These are phyloP conservation scores for Gastrolobium villosum DNA, from an alignment of 306 rosid species.

Conservation along the genomic window DNA sequence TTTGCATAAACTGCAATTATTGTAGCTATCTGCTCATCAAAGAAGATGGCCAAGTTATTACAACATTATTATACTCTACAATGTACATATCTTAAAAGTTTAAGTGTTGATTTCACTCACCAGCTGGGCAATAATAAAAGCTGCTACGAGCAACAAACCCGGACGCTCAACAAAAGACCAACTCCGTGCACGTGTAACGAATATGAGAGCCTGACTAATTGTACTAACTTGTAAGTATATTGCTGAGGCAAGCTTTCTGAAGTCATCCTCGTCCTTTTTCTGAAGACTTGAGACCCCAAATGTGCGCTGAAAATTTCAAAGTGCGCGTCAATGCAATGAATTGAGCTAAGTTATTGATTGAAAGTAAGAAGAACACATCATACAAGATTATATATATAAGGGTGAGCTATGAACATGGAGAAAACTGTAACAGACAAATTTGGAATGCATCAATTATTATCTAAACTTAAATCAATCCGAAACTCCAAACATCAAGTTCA, in stretches of 20 bases:
- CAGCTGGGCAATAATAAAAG: slow-evolving; percentile 81
- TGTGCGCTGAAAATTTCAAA: slow-evolving; percentile 55
- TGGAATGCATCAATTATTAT: background rate
- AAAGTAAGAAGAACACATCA: background rate
- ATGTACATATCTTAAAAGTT: background rate
- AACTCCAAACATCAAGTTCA: background rate
- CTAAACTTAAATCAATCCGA: background rate
- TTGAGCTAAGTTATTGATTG: background rate
- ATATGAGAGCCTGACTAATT: slow-evolving; percentile 86
- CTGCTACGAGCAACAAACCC: slow-evolving; percentile 70
- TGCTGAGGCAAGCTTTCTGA: slow-evolving; percentile 77
- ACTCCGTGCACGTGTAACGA: slow-evolving; percentile 76
- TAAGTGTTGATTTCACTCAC: slow-evolving; percentile 57
- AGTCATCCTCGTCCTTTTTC: slow-evolving; percentile 49
- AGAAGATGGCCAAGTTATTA: slow-evolving; percentile 21
- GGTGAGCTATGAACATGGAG: background rate
- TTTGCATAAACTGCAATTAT: slow-evolving; percentile 79
- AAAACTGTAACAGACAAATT: background rate
- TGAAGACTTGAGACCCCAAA: slow-evolving; percentile 86
- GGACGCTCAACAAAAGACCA: slow-evolving; percentile 88
- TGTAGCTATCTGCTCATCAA: slow-evolving; percentile 73
- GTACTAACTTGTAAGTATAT: slow-evolving; percentile 87
- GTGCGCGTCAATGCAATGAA: slow-evolving; percentile 17
- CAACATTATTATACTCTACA: background rate
- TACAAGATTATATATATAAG: background rate